phyloP scores from a whole-genome alignment of 257 asterid genomes.

The Capsicum chinense region DNA sequence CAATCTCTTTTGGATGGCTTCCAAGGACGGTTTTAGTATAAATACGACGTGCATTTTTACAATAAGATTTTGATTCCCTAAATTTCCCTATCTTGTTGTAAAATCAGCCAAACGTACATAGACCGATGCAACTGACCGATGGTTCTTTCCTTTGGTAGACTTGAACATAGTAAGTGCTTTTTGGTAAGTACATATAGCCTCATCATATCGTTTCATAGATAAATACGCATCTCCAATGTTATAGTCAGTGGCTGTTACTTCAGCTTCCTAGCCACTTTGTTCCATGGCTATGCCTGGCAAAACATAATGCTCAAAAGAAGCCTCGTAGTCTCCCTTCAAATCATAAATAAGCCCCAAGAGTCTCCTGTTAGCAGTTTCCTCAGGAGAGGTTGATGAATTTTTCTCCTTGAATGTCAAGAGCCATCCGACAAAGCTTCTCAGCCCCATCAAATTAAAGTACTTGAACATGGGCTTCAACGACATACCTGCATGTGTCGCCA shows the following conservation, averaged over 20 bases:
- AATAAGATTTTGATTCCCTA: neutral
- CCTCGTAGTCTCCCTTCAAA: conserved; percentile 73
- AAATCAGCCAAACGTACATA: too few species aligned
- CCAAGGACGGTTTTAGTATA: conserved; percentile 59
- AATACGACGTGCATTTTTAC: conserved; percentile 70
- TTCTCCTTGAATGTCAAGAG: conserved; percentile 70
- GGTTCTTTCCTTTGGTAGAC: too few species aligned
- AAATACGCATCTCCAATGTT: conserved; percentile 84
- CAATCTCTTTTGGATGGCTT: conserved; percentile 65
- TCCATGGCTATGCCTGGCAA: conserved; percentile 86
- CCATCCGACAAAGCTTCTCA: conserved; percentile 67
- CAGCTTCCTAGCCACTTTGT: conserved; percentile 63
- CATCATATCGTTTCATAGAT: conserved; percentile 68
- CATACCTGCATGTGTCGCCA: conserved; percentile 58
- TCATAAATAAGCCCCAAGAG: conserved; percentile 80
- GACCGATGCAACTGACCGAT: too few species aligned
- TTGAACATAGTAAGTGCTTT: conserved; percentile 49
- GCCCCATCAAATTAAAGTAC: conserved; percentile 89
- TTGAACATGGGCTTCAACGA: conserved; percentile 88
- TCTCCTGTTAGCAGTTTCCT: conserved; percentile 87
- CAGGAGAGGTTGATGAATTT: conserved; percentile 52
- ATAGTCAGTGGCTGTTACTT: conserved; percentile 74
- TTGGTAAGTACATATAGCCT: conserved; percentile 72
- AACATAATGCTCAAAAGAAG: conserved; percentile 87
- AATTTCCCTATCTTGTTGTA: too few species aligned